phyloP scores from a whole-genome alignment of 768 basidiomycete genomes.

The Hygrocybe punicea region DNA sequence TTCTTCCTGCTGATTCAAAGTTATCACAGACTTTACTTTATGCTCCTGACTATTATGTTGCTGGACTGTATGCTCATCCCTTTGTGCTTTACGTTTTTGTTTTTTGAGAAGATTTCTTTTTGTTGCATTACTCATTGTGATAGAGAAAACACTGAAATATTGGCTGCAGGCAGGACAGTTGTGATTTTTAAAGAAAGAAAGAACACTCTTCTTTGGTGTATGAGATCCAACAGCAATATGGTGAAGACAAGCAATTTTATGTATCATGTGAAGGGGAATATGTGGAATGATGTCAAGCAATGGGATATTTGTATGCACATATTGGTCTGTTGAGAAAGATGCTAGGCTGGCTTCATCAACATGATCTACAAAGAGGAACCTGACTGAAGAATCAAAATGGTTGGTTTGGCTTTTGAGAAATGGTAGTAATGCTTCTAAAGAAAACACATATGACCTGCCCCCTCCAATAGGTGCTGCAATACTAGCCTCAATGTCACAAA shows the following conservation, averaged over 20 bases:
- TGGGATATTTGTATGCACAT: background rate
- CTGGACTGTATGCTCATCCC: background rate
- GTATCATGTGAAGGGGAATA: background rate
- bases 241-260: background rate
- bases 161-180: background rate
- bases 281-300: background rate
- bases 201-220: background rate
- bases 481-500: no score
- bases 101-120: background rate
- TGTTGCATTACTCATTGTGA: background rate
- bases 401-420: background rate
- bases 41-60: background rate
- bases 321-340: background rate
- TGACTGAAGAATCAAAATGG: background rate
- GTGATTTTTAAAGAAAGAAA: background rate
- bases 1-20: slow-evolving; percentile 17
- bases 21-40: slow-evolving; percentile 6
- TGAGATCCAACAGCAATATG: background rate
- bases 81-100: background rate
- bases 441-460: background rate
- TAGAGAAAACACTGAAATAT: background rate
- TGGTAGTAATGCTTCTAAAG: background rate
- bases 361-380: slow-evolving; percentile 1
- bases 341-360: background rate
- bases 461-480: background rate